Evolutionary conservation across 2,329 filamentous ascomycete species (phyloP), one percentile per base, ranked within the genome.

Genomic region (Lecanoromycetidae sp.): DNA sequence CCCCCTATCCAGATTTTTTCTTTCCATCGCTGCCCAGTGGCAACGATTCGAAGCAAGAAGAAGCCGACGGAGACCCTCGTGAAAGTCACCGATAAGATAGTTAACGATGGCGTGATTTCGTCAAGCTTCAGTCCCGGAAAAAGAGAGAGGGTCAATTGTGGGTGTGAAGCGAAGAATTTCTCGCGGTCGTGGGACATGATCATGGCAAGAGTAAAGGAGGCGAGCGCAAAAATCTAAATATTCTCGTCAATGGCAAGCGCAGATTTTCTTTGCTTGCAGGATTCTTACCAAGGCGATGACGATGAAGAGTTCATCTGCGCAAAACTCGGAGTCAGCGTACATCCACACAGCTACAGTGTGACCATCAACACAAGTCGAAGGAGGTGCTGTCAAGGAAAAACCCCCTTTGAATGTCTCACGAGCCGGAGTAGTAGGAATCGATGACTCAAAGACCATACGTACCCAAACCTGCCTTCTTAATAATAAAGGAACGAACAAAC

Each of bases 11-110:
- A 27, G 22, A 15, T 37, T 36, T 26, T 17, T 12, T 10, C 2
- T 1, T 2, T 7, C n/a, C n/a, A n/a, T n/a, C n/a, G n/a, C n/a
- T n/a, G n/a, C 5, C 13, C 26, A 6, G 19, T 10, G n/a, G 27
- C 22, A 7, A 47, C 40, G n/a, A 47, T 34, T 6, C 36, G 35
- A 4, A 47, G n/a, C 27, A 40, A 29, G 22, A 47, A 47, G 26
- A 39, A n/a, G 36, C 44, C 33, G 25, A 33, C 20, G 9, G 44
- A 47, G 9, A 33, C 32, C 27, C 44, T 30, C 2, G 36, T 34
- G 4, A 41, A 47, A 2, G 32, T 34, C 2, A 25, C 7, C 4
- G 26, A n/a, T 23, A 41, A 12, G 6, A n/a, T 0, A 9, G 13
- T 3, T n/a, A 20, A 1, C 0, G 2, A 2, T 17, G 25, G 10